These are phyloP conservation scores for Xylaria sp. DNA, from an alignment of 2,329 filamentous ascomycete genomes.

Conservation along the genomic window DNA sequence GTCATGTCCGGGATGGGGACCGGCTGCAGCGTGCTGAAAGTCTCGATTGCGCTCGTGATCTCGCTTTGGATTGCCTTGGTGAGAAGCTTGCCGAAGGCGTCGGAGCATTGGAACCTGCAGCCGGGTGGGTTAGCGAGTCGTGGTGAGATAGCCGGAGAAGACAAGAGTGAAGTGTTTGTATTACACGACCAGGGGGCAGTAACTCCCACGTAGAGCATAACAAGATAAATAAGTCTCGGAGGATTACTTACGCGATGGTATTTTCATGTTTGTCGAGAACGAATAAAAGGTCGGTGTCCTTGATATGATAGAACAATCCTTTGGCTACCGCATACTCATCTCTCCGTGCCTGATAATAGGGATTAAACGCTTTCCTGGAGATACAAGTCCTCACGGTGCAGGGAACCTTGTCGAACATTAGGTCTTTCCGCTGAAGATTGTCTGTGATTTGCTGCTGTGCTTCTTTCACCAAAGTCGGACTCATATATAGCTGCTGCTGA, in stretches of 20 bases:
- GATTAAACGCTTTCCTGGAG: background rate
- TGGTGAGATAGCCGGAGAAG: no score
- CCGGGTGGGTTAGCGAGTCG: no score
- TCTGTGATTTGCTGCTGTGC: background rate
- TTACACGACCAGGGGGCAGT: no score
- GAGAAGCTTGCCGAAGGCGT: conserved; percentile 1
- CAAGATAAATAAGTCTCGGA: no score
- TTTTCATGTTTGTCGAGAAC: conserved; percentile 1
- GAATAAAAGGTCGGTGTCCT: background rate
- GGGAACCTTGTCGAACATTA: background rate
- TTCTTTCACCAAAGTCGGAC: background rate
- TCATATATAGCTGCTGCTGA: background rate
- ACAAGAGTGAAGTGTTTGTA: no score
- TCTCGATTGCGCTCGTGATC: background rate
- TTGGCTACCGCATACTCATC: background rate
- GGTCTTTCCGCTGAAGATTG: background rate
- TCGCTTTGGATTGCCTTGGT: background rate
- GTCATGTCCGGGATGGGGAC: conserved; percentile 11
- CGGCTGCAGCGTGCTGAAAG: conserved; percentile 8
- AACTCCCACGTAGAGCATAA: no score
- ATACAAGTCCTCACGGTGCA: background rate
- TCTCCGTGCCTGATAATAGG: conserved; percentile 1
- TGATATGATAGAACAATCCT: background rate
- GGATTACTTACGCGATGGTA: background rate
- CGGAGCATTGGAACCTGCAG: background rate